phyloP scores from a whole-genome alignment of 163 green algal species.

The Coccomyxa subellipsoidea region DNA sequence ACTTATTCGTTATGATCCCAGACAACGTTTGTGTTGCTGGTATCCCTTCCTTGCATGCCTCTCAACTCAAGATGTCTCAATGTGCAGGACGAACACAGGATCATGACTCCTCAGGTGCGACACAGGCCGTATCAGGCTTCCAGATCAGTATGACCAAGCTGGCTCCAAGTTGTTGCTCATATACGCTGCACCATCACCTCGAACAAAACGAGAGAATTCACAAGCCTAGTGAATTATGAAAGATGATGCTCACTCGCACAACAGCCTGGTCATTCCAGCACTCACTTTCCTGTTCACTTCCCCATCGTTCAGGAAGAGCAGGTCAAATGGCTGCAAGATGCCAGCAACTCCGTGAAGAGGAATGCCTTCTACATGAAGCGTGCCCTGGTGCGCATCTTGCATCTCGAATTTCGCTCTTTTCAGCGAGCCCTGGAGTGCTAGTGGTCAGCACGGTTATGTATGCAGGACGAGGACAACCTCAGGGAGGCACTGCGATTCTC shows the following conservation, averaged over 20 bases:
- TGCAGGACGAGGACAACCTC: constrained; percentile 91
- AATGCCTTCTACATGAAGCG: constrained; percentile 79
- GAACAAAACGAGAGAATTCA: too few relatives aligned
- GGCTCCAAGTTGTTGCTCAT: too few relatives aligned
- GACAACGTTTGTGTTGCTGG: background rate
- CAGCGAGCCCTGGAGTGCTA: background rate
- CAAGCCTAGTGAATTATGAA: too few relatives aligned
- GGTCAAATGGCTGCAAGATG: constrained; percentile 68
- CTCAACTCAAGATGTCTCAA: background rate
- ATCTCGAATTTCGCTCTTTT: too few relatives aligned
- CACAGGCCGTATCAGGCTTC: background rate
- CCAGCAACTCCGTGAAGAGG: constrained; percentile 69
- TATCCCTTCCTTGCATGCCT: background rate
- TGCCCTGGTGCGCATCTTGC: constrained; percentile 44
- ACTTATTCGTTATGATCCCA: background rate
- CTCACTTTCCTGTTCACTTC: too few relatives aligned
- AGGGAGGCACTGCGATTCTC: constrained; percentile 88
- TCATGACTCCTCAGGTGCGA: background rate
- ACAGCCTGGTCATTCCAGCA: too few relatives aligned
- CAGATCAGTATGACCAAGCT: too few relatives aligned
- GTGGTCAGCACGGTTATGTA: background rate
- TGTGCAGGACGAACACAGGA: constrained; percentile 1
- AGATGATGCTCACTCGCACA: too few relatives aligned
- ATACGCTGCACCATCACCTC: too few relatives aligned
- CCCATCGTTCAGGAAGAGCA: constrained; percentile 55